A percentile compares a stretch with the other conserved stretches of the same genome.
Conservation (phyloP, 2,329 filamentous ascomycete species). For the Paecilomyces dactylethromorphus region DNA sequence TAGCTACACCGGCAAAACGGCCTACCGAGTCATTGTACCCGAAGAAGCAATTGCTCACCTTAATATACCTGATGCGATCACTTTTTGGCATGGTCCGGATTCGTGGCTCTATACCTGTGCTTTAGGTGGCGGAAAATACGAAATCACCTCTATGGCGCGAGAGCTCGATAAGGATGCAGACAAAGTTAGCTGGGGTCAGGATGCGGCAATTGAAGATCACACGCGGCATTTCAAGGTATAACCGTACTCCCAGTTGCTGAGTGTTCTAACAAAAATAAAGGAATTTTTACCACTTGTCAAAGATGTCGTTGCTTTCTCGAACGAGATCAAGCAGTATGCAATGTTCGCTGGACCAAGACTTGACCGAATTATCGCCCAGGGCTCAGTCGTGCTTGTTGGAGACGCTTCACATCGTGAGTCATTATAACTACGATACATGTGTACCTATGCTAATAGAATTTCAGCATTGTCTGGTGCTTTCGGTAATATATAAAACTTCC, state of each 20-base stretch:
- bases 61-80: too few relatives aligned
- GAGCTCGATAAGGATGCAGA: constrained; percentile 2
- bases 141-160: constrained; percentile 4
- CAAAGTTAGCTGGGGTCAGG: constrained; percentile 7
- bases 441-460: neutral
- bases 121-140: constrained; percentile 1
- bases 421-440: neutral
- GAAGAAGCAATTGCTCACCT: too few relatives aligned
- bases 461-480: constrained; percentile 8
- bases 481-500: neutral
- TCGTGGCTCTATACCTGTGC: too few relatives aligned
- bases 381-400: constrained; percentile 4
- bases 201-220: constrained; percentile 1
- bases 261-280: neutral
- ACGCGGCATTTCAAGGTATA: neutral
- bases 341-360: constrained; percentile 3
- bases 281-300: constrained; percentile 2
- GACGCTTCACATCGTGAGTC: constrained; percentile 7
- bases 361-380: neutral
- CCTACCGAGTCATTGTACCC: too few relatives aligned
- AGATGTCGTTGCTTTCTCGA: neutral
- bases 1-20: too few relatives aligned
- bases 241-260: neutral
- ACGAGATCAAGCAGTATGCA: constrained; percentile 2
- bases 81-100: too few relatives aligned